Evolutionary conservation across 2,329 filamentous ascomycete species (phyloP).

Genomic region (Moelleriella libera): DNA sequence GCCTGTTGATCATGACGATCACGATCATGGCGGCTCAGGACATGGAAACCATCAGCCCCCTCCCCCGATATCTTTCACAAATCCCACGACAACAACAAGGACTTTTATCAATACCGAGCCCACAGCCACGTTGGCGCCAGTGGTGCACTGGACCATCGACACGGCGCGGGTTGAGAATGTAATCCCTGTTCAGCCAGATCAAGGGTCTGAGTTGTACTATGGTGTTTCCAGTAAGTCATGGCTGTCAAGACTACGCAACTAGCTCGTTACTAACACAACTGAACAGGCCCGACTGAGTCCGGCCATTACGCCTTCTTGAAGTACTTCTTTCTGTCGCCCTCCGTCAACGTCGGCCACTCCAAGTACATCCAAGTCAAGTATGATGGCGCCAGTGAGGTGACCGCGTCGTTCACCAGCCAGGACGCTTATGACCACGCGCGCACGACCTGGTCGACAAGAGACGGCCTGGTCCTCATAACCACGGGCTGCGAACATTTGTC

Average conservation of each 20-base stretch:
- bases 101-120: too few relatives aligned
- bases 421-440: not conserved
- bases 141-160: too few relatives aligned
- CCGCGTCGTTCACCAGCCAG: not conserved
- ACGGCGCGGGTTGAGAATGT: too few relatives aligned
- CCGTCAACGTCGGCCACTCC: constrained; percentile 10
- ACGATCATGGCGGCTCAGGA: not conserved
- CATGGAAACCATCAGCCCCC: not conserved
- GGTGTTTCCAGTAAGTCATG: not conserved
- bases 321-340: constrained; percentile 11
- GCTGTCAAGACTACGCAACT: not conserved
- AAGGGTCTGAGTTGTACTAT: too few relatives aligned
- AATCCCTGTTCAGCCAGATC: too few relatives aligned
- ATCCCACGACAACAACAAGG: too few relatives aligned
- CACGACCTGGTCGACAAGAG: not conserved
- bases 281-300: constrained; percentile 7
- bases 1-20: not conserved
- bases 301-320: constrained; percentile 11
- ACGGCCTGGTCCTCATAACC: not conserved
- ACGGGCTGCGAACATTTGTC: constrained; percentile 7
- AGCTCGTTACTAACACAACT: not conserved
- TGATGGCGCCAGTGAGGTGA: not conserved
- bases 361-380: not conserved
- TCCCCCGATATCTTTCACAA: too few relatives aligned
- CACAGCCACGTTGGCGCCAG: too few relatives aligned